Percentiles rank a stretch among this genome's conserved stretches.
phyloP scores from a whole-genome alignment of 495 filamentous ascomycete species.

The Aspergillus homomorphus region DNA sequence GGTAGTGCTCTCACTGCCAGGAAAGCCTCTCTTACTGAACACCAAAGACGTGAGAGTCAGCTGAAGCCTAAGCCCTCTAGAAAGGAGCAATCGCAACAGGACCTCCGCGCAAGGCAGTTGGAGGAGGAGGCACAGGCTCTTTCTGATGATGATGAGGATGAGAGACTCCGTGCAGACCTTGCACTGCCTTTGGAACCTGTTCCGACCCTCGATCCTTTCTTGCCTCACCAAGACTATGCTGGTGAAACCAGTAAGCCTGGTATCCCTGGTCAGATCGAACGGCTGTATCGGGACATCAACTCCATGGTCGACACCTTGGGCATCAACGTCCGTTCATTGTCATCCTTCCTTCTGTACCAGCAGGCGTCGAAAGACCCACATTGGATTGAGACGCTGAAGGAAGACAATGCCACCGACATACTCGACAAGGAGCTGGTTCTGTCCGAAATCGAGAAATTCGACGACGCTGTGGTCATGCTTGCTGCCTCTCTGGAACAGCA shows the following conservation, averaged over 20 bases:
- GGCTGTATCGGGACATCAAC: slow-evolving; percentile 88
- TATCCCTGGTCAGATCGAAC: slow-evolving; percentile 75
- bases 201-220: slow-evolving; percentile 57
- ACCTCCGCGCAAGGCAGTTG: slow-evolving; percentile 29
- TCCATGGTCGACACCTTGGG: slow-evolving; percentile 93
- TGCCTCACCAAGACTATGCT: slow-evolving; percentile 68
- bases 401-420: slow-evolving; percentile 43
- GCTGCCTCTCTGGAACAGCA: slow-evolving; percentile 58
- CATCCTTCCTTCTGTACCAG: slow-evolving; percentile 62
- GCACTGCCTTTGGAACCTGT: slow-evolving; percentile 49
- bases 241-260: slow-evolving; percentile 54
- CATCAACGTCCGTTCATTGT: slow-evolving; percentile 74
- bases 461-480: slow-evolving; percentile 54
- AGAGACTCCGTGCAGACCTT: slow-evolving; percentile 57
- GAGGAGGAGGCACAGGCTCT: slow-evolving; percentile 40
- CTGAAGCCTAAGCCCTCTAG: slow-evolving; percentile 24
- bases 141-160: slow-evolving; percentile 64
- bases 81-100: slow-evolving; percentile 31
- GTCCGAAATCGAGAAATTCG: slow-evolving; percentile 64
- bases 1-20: slow-evolving; percentile 37
- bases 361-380: slow-evolving; percentile 55
- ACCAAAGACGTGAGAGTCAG: slow-evolving; percentile 32
- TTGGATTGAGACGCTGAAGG: slow-evolving; percentile 32
- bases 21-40: slow-evolving; percentile 39
- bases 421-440: slow-evolving; percentile 65